phyloP scores from a whole-genome alignment of 257 asterid genomes.

The Solanum bukasovii region DNA sequence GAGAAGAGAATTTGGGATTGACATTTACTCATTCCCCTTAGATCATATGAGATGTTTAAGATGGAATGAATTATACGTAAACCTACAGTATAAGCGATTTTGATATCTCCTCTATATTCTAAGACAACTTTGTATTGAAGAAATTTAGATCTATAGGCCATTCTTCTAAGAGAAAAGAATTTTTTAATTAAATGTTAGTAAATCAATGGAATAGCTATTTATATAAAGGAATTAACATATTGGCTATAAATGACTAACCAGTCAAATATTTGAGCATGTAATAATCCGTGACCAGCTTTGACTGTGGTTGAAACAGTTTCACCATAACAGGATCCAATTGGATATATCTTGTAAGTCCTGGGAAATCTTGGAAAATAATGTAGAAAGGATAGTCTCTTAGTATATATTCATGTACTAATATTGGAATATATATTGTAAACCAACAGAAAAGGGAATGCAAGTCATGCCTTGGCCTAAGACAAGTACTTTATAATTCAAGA shows the following conservation, averaged over 20 bases:
- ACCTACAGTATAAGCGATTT: not conserved
- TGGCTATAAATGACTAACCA: not conserved
- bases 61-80: not conserved
- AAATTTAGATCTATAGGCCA: not conserved
- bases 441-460: not conserved
- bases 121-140: not conserved
- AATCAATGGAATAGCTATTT: not conserved
- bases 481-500: not conserved
- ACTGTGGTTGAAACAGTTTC: not conserved
- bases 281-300: not conserved
- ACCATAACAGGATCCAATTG: not conserved
- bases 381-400: not conserved
- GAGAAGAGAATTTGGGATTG: not conserved
- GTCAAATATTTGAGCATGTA: not conserved
- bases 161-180: not conserved
- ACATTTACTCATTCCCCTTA: not conserved
- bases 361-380: not conserved
- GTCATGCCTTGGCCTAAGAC: not conserved
- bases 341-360: not conserved
- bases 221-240: not conserved
- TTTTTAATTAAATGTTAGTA: not conserved
- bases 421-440: not conserved
- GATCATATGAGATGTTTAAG: not conserved
- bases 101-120: not conserved
- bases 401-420: not conserved